Base-by-base conservation (phyloP, 441 rosid species). In the Jatropha multifida region DNA sequence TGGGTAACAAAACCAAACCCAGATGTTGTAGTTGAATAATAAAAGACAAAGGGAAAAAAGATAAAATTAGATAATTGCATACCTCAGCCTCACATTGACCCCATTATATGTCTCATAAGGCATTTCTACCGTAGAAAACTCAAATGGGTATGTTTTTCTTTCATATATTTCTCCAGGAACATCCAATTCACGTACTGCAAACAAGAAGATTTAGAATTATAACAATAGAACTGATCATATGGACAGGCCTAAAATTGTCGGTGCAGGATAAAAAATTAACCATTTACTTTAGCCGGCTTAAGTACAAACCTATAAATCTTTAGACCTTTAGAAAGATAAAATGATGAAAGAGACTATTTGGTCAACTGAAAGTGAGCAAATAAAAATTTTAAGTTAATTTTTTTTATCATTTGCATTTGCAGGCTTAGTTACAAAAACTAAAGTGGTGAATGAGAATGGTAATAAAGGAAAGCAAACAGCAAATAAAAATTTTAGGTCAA, bases 81-180 rank as follows among this genome's bases (percentile, higher is more conserved):
- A 90, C 99, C 98, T 93, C 65, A 93, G 94, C 66, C 99, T 89
- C 72, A 95, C 97, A 82, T 95, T 95, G 63, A 93, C 92, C 27
- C 98, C 99, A 75, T 84, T 92, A 85, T 92, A 96, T 3, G 99
- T 88, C 85, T 96, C 97, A 51, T 94, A 84, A 1, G 98, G 98
- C 99, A 96, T 94, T 88, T 94, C 98, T 48, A 94, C 97, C 0
- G 92, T 87, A 18, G 99, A 86, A 79, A 96, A 96, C 74, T 96
- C 99, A 78, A 96, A 96, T 11, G 97, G 94, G 75, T 96, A 94
- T 2, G 96, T 80, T 83, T 96, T 96, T 64, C 88, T 86, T 81
- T 96, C 99, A 76, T 90, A 91, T 83, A 96, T 83, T 71, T 96
- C 98, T 76, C 99, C 98, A 78, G 98, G 99, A 69, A 96, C 89